Conservation (phyloP, 2,329 filamentous ascomycete species). For the Botrytis cinerea region DNA sequence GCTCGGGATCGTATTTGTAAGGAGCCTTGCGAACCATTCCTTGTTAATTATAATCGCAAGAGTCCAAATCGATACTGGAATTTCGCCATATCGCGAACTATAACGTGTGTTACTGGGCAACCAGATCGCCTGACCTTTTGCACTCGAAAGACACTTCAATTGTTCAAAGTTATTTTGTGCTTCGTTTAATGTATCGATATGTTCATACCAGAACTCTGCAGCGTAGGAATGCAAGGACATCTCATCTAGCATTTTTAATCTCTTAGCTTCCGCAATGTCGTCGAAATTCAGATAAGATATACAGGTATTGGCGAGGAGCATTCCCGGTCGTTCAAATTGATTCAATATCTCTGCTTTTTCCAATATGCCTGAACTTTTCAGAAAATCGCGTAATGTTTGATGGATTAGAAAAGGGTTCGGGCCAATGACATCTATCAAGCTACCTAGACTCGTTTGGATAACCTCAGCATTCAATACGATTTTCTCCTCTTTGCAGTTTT, state of each 20-base stretch:
- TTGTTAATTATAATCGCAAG: no score
- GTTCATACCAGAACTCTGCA: neutral
- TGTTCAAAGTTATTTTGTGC: neutral
- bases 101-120: neutral
- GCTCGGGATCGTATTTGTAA: no score
- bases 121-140: neutral
- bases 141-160: neutral
- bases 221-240: neutral
- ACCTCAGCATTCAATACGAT: neutral
- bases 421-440: neutral
- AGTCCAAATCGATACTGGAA: neutral
- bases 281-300: neutral
- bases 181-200: neutral
- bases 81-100: fast-evolving
- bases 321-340: neutral
- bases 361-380: neutral
- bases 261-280: no score
- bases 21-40: no score
- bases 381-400: neutral
- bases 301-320: neutral
- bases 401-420: neutral
- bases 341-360: neutral
- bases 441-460: neutral
- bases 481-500: neutral
- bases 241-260: no score